Evolutionary conservation across 257 asterid species (phyloP).

Genomic region (Petunia axillaris): DNA sequence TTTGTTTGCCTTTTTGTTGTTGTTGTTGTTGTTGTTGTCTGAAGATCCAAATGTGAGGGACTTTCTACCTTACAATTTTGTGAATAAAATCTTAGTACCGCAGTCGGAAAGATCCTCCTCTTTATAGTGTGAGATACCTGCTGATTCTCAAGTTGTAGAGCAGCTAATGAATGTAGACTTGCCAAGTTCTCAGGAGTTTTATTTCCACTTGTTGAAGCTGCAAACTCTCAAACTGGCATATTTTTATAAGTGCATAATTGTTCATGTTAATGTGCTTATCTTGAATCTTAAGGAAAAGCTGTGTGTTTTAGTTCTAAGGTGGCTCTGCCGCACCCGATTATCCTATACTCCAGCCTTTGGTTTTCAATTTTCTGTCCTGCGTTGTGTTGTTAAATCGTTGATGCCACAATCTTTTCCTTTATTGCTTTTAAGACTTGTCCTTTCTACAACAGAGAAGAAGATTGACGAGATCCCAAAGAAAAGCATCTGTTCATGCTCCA

Average conservation of each 20-base stretch:
- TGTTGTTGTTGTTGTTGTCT: not conserved
- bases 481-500: conserved; percentile 54
- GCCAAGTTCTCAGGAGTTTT: not conserved
- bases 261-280: not conserved
- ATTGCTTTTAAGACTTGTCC: conserved; percentile 23
- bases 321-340: not conserved
- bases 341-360: not conserved
- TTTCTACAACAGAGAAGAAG: conserved; percentile 53
- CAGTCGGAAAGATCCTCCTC: not conserved
- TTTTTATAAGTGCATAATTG: not conserved
- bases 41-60: not conserved
- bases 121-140: not conserved
- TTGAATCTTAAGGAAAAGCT: not conserved
- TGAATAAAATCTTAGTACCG: not conserved
- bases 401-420: not conserved
- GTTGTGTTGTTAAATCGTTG: not conserved
- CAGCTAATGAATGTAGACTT: not conserved
- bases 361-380: not conserved
- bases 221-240: not conserved
- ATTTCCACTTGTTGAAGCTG: not conserved
- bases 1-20: not conserved
- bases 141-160: conserved; percentile 9
- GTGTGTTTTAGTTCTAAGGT: not conserved
- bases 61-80: not conserved
- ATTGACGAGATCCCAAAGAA: conserved; percentile 49